These are phyloP conservation scores for Glaciozyma antarctica DNA, from an alignment of 768 basidiomycete genomes.

Conservation along the genomic window DNA sequence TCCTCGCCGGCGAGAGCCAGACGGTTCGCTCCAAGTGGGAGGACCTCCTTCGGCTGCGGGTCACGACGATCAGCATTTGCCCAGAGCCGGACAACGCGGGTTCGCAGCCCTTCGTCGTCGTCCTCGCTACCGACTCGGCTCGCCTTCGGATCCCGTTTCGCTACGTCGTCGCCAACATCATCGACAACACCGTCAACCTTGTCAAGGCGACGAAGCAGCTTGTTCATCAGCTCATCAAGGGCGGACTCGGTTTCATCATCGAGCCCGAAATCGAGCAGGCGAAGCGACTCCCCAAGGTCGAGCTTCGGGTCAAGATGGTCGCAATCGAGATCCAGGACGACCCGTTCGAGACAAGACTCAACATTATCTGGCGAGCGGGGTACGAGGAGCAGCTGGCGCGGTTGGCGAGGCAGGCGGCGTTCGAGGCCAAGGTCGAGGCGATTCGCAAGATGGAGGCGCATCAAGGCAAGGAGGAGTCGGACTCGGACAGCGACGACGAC, in stretches of 20 bases:
- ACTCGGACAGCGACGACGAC: slow-evolving; percentile 3
- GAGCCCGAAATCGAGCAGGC: slow-evolving; percentile 61
- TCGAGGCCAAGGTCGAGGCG: slow-evolving; percentile 64
- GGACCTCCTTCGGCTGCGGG: slow-evolving; percentile 56
- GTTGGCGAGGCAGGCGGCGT: slow-evolving; percentile 67
- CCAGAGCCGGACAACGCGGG: slow-evolving; percentile 25
- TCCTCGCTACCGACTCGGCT: slow-evolving; percentile 54
- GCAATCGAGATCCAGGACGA: slow-evolving; percentile 75
- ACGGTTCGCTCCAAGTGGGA: slow-evolving; percentile 54
- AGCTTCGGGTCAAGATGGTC: slow-evolving; percentile 52
- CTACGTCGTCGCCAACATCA: slow-evolving; percentile 63
- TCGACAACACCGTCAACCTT: slow-evolving; percentile 59
- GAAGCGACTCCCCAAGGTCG: slow-evolving; percentile 58
- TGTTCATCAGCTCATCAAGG: slow-evolving; percentile 48
- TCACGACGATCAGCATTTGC: slow-evolving; percentile 37
- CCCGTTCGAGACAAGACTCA: slow-evolving; percentile 66
- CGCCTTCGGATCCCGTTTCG: slow-evolving; percentile 71
- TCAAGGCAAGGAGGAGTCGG: not conserved
- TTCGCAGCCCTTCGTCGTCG: slow-evolving; percentile 39
- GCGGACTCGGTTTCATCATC: slow-evolving; percentile 50
- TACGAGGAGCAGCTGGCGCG: slow-evolving; percentile 60
- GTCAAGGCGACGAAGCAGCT: slow-evolving; percentile 69
- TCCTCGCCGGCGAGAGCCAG: slow-evolving; percentile 53
- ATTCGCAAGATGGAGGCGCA: slow-evolving; percentile 42
- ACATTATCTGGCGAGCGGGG: slow-evolving; percentile 64